Conservation (phyloP, 73 alveolate genomes). For the Paramecium octaurelia region DNA sequence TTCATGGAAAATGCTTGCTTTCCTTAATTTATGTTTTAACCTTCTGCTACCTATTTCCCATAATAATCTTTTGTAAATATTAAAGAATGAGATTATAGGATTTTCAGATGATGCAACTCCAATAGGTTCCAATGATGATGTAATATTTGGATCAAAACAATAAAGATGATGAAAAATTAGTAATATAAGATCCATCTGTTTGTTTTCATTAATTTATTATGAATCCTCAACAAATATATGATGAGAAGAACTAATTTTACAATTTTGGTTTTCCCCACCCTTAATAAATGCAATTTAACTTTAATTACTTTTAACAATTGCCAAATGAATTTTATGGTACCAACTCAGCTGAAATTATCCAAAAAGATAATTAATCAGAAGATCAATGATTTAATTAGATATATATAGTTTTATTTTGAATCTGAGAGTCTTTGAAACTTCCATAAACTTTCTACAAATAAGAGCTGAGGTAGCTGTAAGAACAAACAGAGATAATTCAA, state of each 20-base stretch:
- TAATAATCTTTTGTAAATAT: background rate
- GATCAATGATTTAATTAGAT: background rate
- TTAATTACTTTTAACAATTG: background rate
- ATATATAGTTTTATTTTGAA: background rate
- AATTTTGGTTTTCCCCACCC: background rate
- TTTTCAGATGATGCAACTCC: background rate
- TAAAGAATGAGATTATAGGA: background rate
- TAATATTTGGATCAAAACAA: background rate
- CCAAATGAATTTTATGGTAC: conserved; percentile 3
- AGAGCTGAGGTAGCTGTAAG: too few relatives aligned
- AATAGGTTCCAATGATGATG: background rate
- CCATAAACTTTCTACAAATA: too few relatives aligned
- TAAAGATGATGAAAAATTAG: background rate
- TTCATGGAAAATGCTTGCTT: background rate
- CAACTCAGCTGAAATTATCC: background rate
- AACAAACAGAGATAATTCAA: too few relatives aligned
- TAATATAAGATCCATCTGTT: background rate
- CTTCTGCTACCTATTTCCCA: background rate
- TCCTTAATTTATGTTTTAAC: background rate
- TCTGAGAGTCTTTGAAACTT: too few relatives aligned
- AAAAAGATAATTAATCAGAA: background rate
- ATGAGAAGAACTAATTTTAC: background rate
- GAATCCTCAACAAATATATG: background rate
- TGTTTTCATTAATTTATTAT: background rate
- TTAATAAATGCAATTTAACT: background rate